Conservation (phyloP, 495 filamentous ascomycete genomes). For the Neurospora sp. region DNA sequence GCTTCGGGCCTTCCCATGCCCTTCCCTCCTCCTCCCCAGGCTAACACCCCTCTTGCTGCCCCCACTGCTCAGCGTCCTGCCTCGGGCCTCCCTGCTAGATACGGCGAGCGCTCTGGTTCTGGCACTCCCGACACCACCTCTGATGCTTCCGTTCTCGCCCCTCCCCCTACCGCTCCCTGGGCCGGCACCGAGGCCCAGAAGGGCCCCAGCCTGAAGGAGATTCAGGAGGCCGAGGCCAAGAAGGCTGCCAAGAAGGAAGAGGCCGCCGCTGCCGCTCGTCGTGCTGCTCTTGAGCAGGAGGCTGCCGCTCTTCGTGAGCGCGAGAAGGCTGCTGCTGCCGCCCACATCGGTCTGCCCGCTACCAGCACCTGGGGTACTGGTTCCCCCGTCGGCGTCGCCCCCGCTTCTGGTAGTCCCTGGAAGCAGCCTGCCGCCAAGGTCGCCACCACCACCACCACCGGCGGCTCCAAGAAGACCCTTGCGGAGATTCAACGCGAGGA, state of each 20-base stretch:
- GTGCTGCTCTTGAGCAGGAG: conserved; percentile 67
- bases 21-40: conserved; percentile 56
- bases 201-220: conserved; percentile 90
- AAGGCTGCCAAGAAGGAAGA: conserved; percentile 90
- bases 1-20: conserved; percentile 58
- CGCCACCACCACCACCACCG: conserved; percentile 17
- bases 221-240: conserved; percentile 88
- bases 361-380: conserved; percentile 85
- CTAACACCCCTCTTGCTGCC: conserved; percentile 71
- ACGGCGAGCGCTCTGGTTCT: conserved; percentile 60
- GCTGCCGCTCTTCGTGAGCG: conserved; percentile 41
- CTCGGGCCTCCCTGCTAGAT: conserved; percentile 72
- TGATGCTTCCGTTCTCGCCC: conserved; percentile 28
- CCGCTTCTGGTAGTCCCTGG: conserved; percentile 49
- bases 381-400: conserved; percentile 42
- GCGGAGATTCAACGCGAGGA: conserved; percentile 97
- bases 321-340: conserved; percentile 53
- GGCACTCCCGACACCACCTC: conserved; percentile 53
- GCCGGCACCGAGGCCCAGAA: conserved; percentile 65
- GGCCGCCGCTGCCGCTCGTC: conserved; percentile 67
- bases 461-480: conserved; percentile 69
- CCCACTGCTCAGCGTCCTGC: conserved; percentile 76
- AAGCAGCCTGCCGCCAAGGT: conserved; percentile 45
- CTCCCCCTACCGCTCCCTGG: conserved; percentile 80
- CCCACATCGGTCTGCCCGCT: conserved; percentile 67